Evolutionary conservation across 1,284 basidiomycete genomes (phyloP).

Genomic region (Austroboletus rostrupii): DNA sequence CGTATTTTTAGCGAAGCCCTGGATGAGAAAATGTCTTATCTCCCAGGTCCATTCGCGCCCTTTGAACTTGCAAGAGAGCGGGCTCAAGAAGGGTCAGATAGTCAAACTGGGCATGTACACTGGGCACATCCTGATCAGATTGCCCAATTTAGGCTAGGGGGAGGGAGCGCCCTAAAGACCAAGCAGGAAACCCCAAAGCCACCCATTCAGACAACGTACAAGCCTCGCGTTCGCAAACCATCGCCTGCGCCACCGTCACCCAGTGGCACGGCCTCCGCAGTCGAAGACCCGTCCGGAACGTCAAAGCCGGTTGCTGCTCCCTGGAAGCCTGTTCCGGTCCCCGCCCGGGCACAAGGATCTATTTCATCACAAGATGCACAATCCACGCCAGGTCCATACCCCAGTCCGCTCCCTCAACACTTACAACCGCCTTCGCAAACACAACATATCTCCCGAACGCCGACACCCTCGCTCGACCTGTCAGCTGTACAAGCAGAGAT

Average conservation of each 20-base stretch:
- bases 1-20: slow-evolving; percentile 81
- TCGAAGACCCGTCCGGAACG: slow-evolving; percentile 47
- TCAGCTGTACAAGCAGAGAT: slow-evolving; percentile 74
- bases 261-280: slow-evolving; percentile 15
- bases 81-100: slow-evolving; percentile 23
- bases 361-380: slow-evolving; percentile 33
- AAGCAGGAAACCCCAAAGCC: slow-evolving; percentile 22
- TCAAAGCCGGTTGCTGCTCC: slow-evolving; percentile 10
- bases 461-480: slow-evolving; percentile 68
- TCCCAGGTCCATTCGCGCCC: slow-evolving; percentile 62
- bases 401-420: slow-evolving; percentile 35
- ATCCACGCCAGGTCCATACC: slow-evolving; percentile 15
- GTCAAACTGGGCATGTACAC: slow-evolving; percentile 13
- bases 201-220: slow-evolving; percentile 67
- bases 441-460: slow-evolving; percentile 56
- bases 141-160: slow-evolving; percentile 22
- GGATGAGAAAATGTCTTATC: slow-evolving; percentile 54
- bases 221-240: slow-evolving; percentile 60
- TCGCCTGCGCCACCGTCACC: slow-evolving; percentile 34
- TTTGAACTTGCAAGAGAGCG: slow-evolving; percentile 53
- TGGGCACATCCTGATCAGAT: slow-evolving; percentile 40
- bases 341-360: slow-evolving; percentile 39
- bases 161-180: slow-evolving; percentile 41
- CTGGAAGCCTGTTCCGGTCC: slow-evolving; percentile 33
- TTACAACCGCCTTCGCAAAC: slow-evolving; percentile 38